Percentiles rank a stretch among this genome's conserved stretches.
Evolutionary conservation across 2,329 filamentous ascomycete species (phyloP).

Genomic region (Colletotrichum ledebouriae): DNA sequence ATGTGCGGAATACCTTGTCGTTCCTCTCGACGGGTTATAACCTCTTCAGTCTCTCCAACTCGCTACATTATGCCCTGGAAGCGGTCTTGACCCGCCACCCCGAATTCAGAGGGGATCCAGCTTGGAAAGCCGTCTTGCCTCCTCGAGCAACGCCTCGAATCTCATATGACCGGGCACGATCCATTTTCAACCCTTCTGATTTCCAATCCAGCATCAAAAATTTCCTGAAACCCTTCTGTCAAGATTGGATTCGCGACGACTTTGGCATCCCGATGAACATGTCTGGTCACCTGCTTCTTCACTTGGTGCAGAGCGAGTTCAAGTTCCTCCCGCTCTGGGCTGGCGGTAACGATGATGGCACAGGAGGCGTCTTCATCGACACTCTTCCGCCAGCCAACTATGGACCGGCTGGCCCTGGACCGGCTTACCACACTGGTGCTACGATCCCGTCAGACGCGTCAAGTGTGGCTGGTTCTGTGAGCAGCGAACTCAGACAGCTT

Average conservation of each 20-base stretch:
- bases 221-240: slow-evolving; percentile 32
- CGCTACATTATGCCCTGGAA: not conserved
- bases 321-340: slow-evolving; percentile 76
- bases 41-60: not conserved
- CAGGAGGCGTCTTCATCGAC: slow-evolving; percentile 62
- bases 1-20: not conserved
- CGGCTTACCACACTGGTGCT: slow-evolving; percentile 60
- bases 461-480: slow-evolving; percentile 52
- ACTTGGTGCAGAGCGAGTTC: slow-evolving; percentile 68
- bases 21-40: not conserved
- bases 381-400: slow-evolving; percentile 57
- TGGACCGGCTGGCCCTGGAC: slow-evolving; percentile 62
- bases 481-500: slow-evolving; percentile 53
- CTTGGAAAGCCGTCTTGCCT: slow-evolving; percentile 2
- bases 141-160: not conserved
- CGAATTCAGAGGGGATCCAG: slow-evolving; percentile 19
- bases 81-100: slow-evolving; percentile 6
- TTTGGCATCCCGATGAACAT: slow-evolving; percentile 53
- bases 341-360: slow-evolving; percentile 66
- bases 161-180: not conserved
- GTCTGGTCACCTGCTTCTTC: slow-evolving; percentile 63
- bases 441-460: slow-evolving; percentile 54
- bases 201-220: slow-evolving; percentile 19
- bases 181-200: slow-evolving; percentile 29
- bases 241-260: slow-evolving; percentile 47